These are phyloP conservation scores for Eucalyptus curtisii DNA, from an alignment of 345 rosid genomes.

Conservation along the genomic window DNA sequence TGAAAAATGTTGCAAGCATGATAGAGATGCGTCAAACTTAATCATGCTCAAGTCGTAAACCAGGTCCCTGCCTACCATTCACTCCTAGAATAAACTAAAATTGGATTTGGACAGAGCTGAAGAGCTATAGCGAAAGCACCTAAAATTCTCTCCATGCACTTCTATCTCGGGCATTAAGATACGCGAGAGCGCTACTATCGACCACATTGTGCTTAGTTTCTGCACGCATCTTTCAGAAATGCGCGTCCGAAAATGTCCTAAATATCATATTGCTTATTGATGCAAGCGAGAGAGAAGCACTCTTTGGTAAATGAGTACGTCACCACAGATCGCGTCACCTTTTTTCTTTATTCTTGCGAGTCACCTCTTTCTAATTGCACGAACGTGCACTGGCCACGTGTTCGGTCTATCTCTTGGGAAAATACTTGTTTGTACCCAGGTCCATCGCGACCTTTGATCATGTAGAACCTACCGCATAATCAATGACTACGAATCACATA, in stretches of 20 bases:
- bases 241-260: background rate
- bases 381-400: background rate
- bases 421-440: background rate
- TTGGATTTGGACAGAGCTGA: background rate
- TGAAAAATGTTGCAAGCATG: background rate
- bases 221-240: background rate
- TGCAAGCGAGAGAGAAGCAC: background rate
- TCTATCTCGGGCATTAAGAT: background rate
- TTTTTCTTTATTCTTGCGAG: background rate
- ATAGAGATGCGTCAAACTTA: background rate
- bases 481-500: background rate
- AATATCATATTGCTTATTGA: background rate
- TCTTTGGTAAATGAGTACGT: background rate
- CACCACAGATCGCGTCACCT: background rate
- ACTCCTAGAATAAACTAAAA: background rate
- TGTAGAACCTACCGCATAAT: background rate
- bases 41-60: background rate
- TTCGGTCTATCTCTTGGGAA: background rate
- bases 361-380: background rate
- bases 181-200: background rate
- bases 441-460: background rate
- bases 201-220: background rate
- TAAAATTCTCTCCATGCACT: background rate
- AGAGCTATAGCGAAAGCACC: background rate
- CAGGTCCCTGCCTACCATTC: no score